Percentiles rank a stretch among this genome's conserved stretches.
Evolutionary conservation across 495 filamentous ascomycete genomes (phyloP).

Genomic region (Sabuloglossum arenarium): DNA sequence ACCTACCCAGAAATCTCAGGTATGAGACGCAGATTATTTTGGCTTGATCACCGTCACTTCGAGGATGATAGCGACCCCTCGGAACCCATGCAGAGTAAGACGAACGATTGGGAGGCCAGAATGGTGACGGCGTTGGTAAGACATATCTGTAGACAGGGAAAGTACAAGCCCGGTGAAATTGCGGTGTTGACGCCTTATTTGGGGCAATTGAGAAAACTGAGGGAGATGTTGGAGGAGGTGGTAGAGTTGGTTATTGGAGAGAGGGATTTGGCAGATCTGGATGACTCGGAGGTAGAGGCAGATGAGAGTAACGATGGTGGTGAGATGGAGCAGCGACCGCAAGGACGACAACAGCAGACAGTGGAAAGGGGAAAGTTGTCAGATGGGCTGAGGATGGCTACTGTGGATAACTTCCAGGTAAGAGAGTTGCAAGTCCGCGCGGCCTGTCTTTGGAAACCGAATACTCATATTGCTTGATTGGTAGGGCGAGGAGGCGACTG

Average conservation of each 20-base stretch:
- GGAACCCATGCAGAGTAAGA: slow-evolving; percentile 25
- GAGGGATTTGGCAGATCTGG: slow-evolving; percentile 39
- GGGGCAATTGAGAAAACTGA: slow-evolving; percentile 46
- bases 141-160: slow-evolving; percentile 49
- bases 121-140: slow-evolving; percentile 43
- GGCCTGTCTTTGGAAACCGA: neutral
- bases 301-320: neutral
- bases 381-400: slow-evolving; percentile 43
- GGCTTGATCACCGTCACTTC: slow-evolving; percentile 44
- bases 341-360: slow-evolving; percentile 7
- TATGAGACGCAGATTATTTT: slow-evolving; percentile 46
- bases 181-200: slow-evolving; percentile 62
- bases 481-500: slow-evolving; percentile 55
- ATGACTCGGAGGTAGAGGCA: slow-evolving; percentile 12
- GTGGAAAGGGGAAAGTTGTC: slow-evolving; percentile 28
- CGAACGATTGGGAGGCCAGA: slow-evolving; percentile 46
- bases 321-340: no score
- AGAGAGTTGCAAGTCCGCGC: neutral
- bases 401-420: slow-evolving; percentile 60
- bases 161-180: slow-evolving; percentile 43
- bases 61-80: slow-evolving; percentile 27
- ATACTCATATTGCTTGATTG: neutral
- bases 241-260: slow-evolving; percentile 50
- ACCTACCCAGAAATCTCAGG: slow-evolving; percentile 39
- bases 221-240: slow-evolving; percentile 23